Evolutionary conservation across 331 rosid genomes (phyloP).

Genomic region (Saraca asoca): DNA sequence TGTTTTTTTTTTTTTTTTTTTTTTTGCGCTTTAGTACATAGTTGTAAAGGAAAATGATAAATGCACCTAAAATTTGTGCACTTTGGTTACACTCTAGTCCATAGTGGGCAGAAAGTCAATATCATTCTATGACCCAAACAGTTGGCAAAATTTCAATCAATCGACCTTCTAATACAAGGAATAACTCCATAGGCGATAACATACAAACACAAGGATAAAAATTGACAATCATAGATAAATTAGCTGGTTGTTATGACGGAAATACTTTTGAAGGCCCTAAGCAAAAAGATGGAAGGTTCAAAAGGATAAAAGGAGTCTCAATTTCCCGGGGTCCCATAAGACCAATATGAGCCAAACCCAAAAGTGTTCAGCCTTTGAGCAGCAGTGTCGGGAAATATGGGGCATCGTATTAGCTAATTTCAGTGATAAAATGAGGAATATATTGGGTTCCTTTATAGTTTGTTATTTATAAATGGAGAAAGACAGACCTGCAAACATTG

Average conservation of each 20-base stretch:
- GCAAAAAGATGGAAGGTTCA: constrained; percentile 7
- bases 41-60: no score
- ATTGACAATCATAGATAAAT: background rate
- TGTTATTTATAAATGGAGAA: constrained; percentile 27
- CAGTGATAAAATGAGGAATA: background rate
- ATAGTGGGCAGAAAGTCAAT: no score
- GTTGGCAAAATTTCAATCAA: background rate
- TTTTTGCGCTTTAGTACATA: no score
- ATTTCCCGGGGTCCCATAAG: constrained; percentile 13
- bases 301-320: constrained; percentile 22
- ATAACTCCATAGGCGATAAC: background rate
- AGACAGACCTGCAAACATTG: constrained; percentile 65
- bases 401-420: constrained; percentile 14
- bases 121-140: constrained; percentile 6
- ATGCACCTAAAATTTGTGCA: no score
- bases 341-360: constrained; percentile 11
- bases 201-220: background rate
- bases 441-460: constrained; percentile 6
- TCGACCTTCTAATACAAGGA: constrained; percentile 1
- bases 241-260: constrained; percentile 8
- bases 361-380: background rate
- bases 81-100: no score
- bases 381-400: background rate
- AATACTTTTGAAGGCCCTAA: background rate
- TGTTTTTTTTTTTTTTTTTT: no score